Evolutionary conservation across 2,329 filamentous ascomycete genomes (phyloP), one percentile per base, ranked within the genome.

Genomic region (Raffaelea arxii): DNA sequence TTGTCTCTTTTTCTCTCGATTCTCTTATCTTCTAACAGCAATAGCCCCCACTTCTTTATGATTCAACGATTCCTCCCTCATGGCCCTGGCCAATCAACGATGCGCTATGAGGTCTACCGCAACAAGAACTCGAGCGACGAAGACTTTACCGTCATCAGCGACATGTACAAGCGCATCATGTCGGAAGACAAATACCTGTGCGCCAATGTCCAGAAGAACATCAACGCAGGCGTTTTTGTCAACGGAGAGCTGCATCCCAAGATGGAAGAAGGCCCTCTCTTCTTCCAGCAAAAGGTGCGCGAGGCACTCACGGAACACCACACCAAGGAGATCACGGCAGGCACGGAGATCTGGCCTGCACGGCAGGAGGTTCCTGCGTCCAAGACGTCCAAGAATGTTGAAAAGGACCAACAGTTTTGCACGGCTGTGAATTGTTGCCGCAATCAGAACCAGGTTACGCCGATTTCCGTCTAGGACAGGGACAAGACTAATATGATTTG

Each of bases 101-200:
- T 83, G 73, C 67, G 68, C 47, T 82, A 82, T 59, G 75, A 83
- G 56, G 72, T 82, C 43, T 82, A 71, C 66, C 69, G 75, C 49
- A 76, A 82, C 68, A 77, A 75, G 58, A 63, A 74, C 57, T 72
- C 77, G 4, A 68, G 67, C n/a, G 72, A 80, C 16, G 71, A 72
- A 23, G 72, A 79, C 49, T 82, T 82, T 57, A 61, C 68, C 14
- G 60, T 66, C 44, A 76, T 82, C 59, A 71, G 69, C 58, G 61
- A 73, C 40, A 75, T 82, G 54, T 82, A 81, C 65, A 77, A 77
- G 61, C 72, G 74, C 35, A 71, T 83, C 59, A 76, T 82, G 73
- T 68, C 69, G 2, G 79, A 83, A 59, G 79, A 83, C 64, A 82
- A 82, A 56, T 66, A 72, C 9, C 71, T 83, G 23, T 82, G 78